A percentile compares a stretch with the other conserved stretches of the same genome.
These are phyloP conservation scores for Beverwykella pulmonaria DNA, from an alignment of 495 filamentous ascomycete genomes.

Conservation along the genomic window DNA sequence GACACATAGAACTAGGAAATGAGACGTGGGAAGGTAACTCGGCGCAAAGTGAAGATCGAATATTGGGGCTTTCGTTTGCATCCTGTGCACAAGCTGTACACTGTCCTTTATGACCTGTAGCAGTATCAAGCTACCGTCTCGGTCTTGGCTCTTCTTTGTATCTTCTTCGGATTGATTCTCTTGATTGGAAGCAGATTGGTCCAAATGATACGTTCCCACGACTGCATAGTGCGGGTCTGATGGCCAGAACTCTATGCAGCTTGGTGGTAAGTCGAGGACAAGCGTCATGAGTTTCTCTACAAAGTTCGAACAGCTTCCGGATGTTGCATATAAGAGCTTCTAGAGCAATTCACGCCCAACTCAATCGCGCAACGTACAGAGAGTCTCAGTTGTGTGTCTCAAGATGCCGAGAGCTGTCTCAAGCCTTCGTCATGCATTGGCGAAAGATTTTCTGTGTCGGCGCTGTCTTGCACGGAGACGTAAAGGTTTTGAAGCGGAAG, in stretches of 20 bases:
- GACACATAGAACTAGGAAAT: slow-evolving; percentile 69
- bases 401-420: too few species aligned
- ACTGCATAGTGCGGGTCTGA: slow-evolving; percentile 66
- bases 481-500: too few species aligned
- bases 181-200: slow-evolving; percentile 49
- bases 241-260: slow-evolving; percentile 82
- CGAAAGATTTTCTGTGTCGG: too few species aligned
- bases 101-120: slow-evolving; percentile 46
- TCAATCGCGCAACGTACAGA: too few species aligned
- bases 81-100: slow-evolving; percentile 60
- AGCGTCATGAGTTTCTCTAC: slow-evolving; percentile 47
- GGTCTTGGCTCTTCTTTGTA: background rate
- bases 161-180: slow-evolving; percentile 37
- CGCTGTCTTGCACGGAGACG: too few species aligned
- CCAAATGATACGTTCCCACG: slow-evolving; percentile 83
- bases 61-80: slow-evolving; percentile 67
- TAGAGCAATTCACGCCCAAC: too few species aligned
- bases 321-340: too few species aligned
- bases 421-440: too few species aligned
- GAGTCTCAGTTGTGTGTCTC: too few species aligned
- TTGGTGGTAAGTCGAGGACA: slow-evolving; percentile 66
- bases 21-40: slow-evolving; percentile 41
- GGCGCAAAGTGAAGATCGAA: slow-evolving; percentile 82
- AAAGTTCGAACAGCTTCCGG: slow-evolving; percentile 29
- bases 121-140: slow-evolving; percentile 30